Conservation (phyloP, 1,284 basidiomycete species). For the Peniophora sp. region DNA sequence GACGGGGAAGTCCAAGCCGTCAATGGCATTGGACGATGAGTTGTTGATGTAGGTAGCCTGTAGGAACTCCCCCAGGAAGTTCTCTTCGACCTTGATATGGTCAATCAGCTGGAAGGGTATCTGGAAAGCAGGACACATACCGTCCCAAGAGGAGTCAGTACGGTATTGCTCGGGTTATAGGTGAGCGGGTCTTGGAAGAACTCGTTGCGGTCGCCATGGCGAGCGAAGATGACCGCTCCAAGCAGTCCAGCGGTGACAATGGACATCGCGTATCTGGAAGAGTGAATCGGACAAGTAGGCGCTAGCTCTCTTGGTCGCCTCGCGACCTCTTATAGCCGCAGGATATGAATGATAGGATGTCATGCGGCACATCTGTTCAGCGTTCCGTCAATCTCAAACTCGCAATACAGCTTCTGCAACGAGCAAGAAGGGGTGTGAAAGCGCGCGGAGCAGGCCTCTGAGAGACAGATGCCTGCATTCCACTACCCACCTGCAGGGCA, state of each 20-base stretch:
- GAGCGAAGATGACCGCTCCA: slow-evolving; percentile 33
- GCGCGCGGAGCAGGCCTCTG: too few relatives aligned
- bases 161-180: slow-evolving; percentile 31
- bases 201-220: slow-evolving; percentile 37
- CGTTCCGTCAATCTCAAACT: too few relatives aligned
- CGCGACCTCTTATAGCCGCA: too few relatives aligned
- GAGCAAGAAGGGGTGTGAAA: too few relatives aligned
- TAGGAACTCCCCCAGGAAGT: slow-evolving; percentile 30
- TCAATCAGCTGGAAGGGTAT: background rate
- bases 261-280: background rate
- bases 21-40: slow-evolving; percentile 21
- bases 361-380: too few relatives aligned
- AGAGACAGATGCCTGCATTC: too few relatives aligned
- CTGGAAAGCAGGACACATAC: slow-evolving; percentile 7
- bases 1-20: slow-evolving; percentile 20
- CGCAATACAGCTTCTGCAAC: too few relatives aligned
- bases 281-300: background rate
- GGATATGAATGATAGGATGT: too few relatives aligned
- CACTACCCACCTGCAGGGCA: too few relatives aligned
- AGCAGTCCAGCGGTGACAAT: slow-evolving; percentile 9
- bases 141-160: slow-evolving; percentile 32
- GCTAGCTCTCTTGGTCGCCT: too few relatives aligned
- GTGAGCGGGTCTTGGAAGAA: slow-evolving; percentile 26
- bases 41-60: slow-evolving; percentile 28
- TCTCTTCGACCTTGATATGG: slow-evolving; percentile 25